These are phyloP conservation scores for Rhododendron ovatum DNA, from an alignment of 148 eudicot genomes.

Conservation along the genomic window DNA sequence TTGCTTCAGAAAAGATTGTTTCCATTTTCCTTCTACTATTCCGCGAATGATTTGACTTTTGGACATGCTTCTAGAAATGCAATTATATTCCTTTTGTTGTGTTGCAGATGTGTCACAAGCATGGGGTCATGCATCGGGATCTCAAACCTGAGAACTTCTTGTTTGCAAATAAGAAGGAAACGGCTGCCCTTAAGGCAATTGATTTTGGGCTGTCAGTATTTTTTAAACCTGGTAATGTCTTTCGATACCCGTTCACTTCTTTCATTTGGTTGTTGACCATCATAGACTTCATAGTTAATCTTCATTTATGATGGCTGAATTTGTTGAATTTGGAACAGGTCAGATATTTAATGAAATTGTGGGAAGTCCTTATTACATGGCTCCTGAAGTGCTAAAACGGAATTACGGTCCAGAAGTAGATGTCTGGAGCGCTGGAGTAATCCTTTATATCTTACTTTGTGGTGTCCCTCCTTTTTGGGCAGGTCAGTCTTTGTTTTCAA, in stretches of 20 bases:
- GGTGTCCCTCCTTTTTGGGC: constrained; percentile 69
- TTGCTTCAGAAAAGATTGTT: background rate
- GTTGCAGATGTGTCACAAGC: constrained; percentile 38
- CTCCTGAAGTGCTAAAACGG: constrained; percentile 57
- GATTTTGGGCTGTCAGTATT: constrained; percentile 44
- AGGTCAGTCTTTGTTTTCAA: constrained; percentile 21
- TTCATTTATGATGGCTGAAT: background rate
- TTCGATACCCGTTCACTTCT: background rate
- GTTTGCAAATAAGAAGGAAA: constrained; percentile 51
- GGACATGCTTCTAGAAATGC: background rate
- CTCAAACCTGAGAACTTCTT: constrained; percentile 51
- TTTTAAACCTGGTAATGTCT: constrained; percentile 39
- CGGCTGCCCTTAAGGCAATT: constrained; percentile 47
- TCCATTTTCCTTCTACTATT: background rate
- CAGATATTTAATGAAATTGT: constrained; percentile 47
- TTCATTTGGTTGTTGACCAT: background rate
- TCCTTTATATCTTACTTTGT: constrained; percentile 54
- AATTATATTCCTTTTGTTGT: background rate
- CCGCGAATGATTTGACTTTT: background rate
- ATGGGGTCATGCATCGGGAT: constrained; percentile 55
- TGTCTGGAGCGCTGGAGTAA: constrained; percentile 64
- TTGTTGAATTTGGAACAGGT: constrained; percentile 22
- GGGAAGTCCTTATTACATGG: constrained; percentile 66
- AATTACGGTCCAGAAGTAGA: constrained; percentile 55
- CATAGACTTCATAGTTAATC: background rate